Percentiles rank a stretch among this genome's conserved stretches.
These are phyloP conservation scores for Morella rubra DNA, from an alignment of 306 rosid genomes.

Conservation along the genomic window DNA sequence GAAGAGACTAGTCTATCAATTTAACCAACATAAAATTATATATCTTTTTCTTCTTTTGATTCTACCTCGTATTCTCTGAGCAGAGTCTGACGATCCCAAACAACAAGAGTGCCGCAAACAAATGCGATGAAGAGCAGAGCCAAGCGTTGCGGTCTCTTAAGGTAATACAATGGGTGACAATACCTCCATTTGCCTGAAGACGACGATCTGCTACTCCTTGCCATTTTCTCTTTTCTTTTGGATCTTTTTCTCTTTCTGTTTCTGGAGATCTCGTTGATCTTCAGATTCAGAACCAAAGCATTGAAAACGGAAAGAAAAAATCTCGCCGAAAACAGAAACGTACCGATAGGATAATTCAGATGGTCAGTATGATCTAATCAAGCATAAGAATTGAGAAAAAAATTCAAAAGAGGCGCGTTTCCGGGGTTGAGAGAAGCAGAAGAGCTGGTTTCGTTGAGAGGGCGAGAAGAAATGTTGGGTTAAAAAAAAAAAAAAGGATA, in stretches of 20 bases:
- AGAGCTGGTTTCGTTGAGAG: no score
- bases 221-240: constrained; percentile 40
- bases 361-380: no score
- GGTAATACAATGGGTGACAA: constrained; percentile 77
- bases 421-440: no score
- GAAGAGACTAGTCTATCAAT: background rate
- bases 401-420: no score
- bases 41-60: background rate
- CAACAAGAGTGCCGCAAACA: constrained; percentile 53
- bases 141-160: constrained; percentile 84
- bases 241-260: background rate
- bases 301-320: background rate
- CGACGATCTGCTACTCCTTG: constrained; percentile 64
- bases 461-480: no score
- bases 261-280: constrained; percentile 6
- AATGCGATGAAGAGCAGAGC: constrained; percentile 85
- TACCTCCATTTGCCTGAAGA: constrained; percentile 56
- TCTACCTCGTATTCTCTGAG: constrained; percentile 82
- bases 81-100: constrained; percentile 96
- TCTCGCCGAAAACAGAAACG: no score
- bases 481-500: no score
- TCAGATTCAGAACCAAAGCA: constrained; percentile 29
- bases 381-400: no score
- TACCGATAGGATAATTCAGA: no score
- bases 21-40: background rate